Evolutionary conservation across 176 grass and related monocot genomes (phyloP).

Genomic region (Microstegium vimineum): DNA sequence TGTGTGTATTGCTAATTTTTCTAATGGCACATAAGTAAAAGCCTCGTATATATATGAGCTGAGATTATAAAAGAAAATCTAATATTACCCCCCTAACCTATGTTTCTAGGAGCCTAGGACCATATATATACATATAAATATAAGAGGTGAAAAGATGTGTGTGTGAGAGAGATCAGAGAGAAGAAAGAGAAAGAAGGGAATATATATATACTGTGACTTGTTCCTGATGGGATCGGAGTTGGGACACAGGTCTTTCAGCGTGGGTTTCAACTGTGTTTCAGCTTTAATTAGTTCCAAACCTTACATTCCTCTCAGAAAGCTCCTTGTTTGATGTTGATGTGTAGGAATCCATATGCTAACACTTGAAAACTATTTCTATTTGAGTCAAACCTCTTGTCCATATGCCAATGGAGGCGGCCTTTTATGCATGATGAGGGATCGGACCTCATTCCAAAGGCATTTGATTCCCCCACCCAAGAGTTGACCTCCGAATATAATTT

Average conservation of each 20-base stretch:
- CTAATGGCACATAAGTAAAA: too few relatives aligned
- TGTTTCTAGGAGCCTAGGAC: constrained; percentile 5
- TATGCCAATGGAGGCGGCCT: constrained; percentile 68
- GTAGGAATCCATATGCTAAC: constrained; percentile 38
- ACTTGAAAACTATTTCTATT: constrained; percentile 33
- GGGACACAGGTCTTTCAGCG: background rate
- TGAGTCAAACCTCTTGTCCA: constrained; percentile 66
- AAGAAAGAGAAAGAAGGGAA: background rate
- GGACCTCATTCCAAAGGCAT: constrained; percentile 75
- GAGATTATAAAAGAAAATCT: constrained; percentile 11
- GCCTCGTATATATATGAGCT: background rate
- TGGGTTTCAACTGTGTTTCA: constrained; percentile 24
- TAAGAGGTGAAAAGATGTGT: constrained; percentile 11
- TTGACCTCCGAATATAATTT: constrained; percentile 88
- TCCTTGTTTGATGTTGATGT: constrained; percentile 47
- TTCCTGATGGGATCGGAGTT: constrained; percentile 25
- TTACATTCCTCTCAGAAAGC: constrained; percentile 31
- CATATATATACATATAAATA: background rate
- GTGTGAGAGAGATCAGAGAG: background rate
- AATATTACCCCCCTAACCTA: constrained; percentile 36
- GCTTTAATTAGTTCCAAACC: constrained; percentile 35
- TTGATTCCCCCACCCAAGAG: constrained; percentile 93
- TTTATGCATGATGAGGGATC: constrained; percentile 66
- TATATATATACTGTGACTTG: constrained; percentile 19
- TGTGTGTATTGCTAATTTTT: too few relatives aligned